These are phyloP conservation scores for Blepharisma japonicum DNA, from an alignment of 73 alveolate genomes.

Conservation along the genomic window DNA sequence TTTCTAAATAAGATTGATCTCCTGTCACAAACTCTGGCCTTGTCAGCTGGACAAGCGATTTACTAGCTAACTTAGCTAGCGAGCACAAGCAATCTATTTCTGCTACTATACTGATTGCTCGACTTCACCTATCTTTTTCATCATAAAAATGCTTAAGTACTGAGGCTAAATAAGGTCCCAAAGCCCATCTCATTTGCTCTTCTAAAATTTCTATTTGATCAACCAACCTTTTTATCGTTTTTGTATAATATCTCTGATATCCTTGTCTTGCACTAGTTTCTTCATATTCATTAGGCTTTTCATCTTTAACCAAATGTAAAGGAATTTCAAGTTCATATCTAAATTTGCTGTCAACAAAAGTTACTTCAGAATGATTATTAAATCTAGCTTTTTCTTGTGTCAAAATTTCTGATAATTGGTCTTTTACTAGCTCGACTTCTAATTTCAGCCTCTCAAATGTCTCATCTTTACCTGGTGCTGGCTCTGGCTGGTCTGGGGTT, in stretches of 20 bases:
- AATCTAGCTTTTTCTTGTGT: slow-evolving; percentile 33
- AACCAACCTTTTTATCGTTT: slow-evolving; percentile 43
- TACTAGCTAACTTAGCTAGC: slow-evolving; percentile 42
- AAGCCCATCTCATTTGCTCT: slow-evolving; percentile 43
- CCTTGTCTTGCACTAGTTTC: slow-evolving; percentile 71
- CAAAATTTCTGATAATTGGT: slow-evolving; percentile 35
- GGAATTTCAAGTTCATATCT: slow-evolving; percentile 80
- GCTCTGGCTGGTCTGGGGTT: slow-evolving; percentile 44
- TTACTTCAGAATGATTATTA: slow-evolving; percentile 28
- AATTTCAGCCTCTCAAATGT: slow-evolving; percentile 62
- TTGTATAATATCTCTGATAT: slow-evolving; percentile 63
- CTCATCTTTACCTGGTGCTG: slow-evolving; percentile 58
- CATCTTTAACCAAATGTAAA: slow-evolving; percentile 49
- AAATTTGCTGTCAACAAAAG: slow-evolving; percentile 64
- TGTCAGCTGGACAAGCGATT: not conserved
- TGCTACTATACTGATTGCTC: slow-evolving; percentile 50
- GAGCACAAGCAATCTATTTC: slow-evolving; percentile 69
- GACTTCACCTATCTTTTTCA: slow-evolving; percentile 52
- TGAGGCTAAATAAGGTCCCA: slow-evolving; percentile 56
- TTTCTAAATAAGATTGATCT: not conserved
- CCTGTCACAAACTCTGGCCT: not conserved
- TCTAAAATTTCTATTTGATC: slow-evolving; percentile 68
- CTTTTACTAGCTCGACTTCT: slow-evolving; percentile 31
- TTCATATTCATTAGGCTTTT: slow-evolving; percentile 66
- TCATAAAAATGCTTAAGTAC: slow-evolving; percentile 53